Evolutionary conservation across 176 grass and related monocot species (phyloP).

Genomic region (Pontederia paniculata): DNA sequence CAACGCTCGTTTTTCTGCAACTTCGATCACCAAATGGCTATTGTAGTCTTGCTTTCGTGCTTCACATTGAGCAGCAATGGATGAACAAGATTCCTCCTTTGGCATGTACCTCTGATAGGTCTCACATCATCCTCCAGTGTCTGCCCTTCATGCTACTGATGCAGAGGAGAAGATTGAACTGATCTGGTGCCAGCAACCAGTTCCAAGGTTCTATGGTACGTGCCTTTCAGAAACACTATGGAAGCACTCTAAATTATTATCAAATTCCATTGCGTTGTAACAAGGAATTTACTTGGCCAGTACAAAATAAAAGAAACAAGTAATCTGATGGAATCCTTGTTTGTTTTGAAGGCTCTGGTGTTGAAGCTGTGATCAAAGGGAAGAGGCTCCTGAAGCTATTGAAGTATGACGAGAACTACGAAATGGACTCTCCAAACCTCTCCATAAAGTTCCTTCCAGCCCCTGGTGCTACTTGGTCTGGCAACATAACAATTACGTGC

Average conservation of each 20-base stretch:
- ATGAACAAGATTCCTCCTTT: too few species aligned
- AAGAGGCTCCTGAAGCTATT: conserved; percentile 39
- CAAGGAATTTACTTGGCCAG: not conserved
- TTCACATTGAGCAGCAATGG: too few species aligned
- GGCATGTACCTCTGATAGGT: conserved; percentile 26
- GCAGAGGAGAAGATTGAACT: conserved; percentile 34
- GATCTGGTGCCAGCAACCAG: conserved; percentile 60
- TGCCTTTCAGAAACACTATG: not conserved
- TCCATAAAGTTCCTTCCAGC: conserved; percentile 51
- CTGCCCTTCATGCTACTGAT: conserved; percentile 63
- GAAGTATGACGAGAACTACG: conserved; percentile 40
- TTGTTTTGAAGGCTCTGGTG: conserved; percentile 31
- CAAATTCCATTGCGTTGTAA: too few species aligned
- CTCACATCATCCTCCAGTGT: conserved; percentile 68
- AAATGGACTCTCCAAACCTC: conserved; percentile 64
- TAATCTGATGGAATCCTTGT: not conserved
- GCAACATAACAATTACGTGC: conserved; percentile 46
- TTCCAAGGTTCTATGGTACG: conserved; percentile 63
- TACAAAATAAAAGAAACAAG: not conserved
- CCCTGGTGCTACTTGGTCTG: conserved; percentile 46
- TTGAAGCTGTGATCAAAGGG: conserved; percentile 59
- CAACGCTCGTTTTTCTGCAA: too few species aligned
- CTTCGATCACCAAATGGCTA: too few species aligned
- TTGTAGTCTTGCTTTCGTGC: too few species aligned
- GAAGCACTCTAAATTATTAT: too few species aligned